Evolutionary conservation across 1,139 yeast species (phyloP), one percentile per base, ranked within the genome.

Genomic region (Debaryomyces sp.): DNA sequence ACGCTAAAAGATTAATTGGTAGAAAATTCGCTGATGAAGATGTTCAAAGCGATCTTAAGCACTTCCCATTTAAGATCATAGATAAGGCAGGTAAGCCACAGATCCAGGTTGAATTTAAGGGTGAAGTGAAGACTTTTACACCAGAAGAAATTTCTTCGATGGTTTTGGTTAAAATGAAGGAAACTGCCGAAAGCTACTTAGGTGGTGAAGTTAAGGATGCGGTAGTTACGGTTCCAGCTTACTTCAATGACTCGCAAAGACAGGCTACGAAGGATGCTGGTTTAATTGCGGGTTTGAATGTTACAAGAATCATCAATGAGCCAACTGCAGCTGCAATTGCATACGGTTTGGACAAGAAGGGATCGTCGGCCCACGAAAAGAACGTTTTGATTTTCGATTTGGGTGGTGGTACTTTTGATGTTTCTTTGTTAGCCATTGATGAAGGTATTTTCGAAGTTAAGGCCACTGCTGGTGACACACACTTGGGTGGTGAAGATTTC

Each of bases 401-500:
- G 67, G 97, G 97, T 84, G 97, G 97, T 80, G 97, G 97, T 82
- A 91, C 97, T 65, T 91, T 91, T 73, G 97, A 91, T 88, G 97
- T 91, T 50, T 91, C 97, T 38, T 80, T 91, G 60, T 81, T 91
- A 62, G 86, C 94, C 49, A 91, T 91, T 70, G 96, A 91, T 73
- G 96, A 90, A 58, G 97, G 97, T 82, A 89, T 91, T 61, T 91
- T 91, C 72, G 96, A 91, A 75, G 97, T 91, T 64, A 89, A 90
- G 82, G 92, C 97, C 55, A 91, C 97, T 61, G 97, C 97, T 52
- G 97, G 97, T 87, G 97, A 91, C 77, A 91, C 97, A 58, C 97
- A 91, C 77, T 83, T 91, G 80, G 97, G 97, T 81, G 97, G 97
- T 82, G 97, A 91, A 66, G 80, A 75, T 64, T 75, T 61, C 57